Percentiles rank a stretch among this genome's conserved stretches.
Evolutionary conservation across 1,284 basidiomycete species (phyloP).

Genomic region (Trichosporon coremiiforme): DNA sequence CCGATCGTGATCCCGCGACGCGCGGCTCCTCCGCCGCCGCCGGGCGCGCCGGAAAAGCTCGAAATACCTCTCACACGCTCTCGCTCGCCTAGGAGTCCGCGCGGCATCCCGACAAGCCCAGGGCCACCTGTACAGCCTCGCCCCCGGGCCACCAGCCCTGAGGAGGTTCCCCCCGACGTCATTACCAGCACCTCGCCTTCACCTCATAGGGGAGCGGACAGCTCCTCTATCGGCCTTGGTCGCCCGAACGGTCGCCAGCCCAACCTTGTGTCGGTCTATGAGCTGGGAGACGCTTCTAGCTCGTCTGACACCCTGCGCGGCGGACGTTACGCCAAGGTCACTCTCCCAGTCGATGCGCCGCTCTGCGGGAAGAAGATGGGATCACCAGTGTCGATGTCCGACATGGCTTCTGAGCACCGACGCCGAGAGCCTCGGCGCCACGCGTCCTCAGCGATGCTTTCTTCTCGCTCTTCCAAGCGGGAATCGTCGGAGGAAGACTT

Average conservation of each 20-base stretch:
- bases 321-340: not conserved
- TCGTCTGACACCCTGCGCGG: conserved; percentile 6
- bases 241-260: not conserved
- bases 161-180: conserved; percentile 14
- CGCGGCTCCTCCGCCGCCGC: conserved; percentile 41
- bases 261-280: conserved; percentile 15
- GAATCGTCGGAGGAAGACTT: conserved; percentile 8
- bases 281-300: conserved; percentile 4
- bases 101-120: conserved; percentile 5
- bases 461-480: conserved; percentile 7
- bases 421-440: conserved; percentile 9
- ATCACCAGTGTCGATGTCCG: conserved; percentile 16
- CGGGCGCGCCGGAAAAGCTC: conserved; percentile 25
- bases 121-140: not conserved
- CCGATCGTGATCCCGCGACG: conserved; percentile 43
- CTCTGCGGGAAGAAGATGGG: conserved; percentile 1
- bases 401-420: conserved; percentile 3
- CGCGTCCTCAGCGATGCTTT: not conserved
- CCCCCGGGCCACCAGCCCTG: not conserved
- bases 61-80: conserved; percentile 15
- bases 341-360: not conserved
- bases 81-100: conserved; percentile 4
- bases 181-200: conserved; percentile 16
- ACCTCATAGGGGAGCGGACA: not conserved
- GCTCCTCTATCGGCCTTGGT: conserved; percentile 1